Evolutionary conservation across 1,284 basidiomycete genomes (phyloP).

Genomic region (Ustilago hordei): DNA sequence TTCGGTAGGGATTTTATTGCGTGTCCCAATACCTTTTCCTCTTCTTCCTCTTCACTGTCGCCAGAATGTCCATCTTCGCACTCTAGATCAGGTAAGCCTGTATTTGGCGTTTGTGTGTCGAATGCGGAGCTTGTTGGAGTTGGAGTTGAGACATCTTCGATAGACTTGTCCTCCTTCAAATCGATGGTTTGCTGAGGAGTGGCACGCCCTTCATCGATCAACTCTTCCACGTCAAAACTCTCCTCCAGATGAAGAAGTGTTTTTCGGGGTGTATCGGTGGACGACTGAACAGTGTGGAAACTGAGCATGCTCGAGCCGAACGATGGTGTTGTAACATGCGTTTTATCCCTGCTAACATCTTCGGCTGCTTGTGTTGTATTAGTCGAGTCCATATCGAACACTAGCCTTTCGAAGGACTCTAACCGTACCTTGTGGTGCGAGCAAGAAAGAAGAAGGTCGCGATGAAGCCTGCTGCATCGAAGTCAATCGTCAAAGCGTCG

Average conservation of each 20-base stretch:
- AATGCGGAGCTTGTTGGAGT: background rate
- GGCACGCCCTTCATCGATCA: no score
- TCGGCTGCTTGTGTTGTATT: background rate
- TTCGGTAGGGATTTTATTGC: slow-evolving; percentile 25
- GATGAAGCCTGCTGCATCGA: no score
- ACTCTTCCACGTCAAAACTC: background rate
- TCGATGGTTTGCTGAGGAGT: no score
- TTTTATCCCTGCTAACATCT: background rate
- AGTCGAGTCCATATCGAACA: background rate
- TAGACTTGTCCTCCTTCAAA: no score
- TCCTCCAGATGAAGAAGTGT: background rate
- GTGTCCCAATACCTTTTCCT: background rate
- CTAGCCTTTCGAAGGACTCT: no score
- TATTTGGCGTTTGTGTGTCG: background rate
- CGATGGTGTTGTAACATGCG: slow-evolving; percentile 4
- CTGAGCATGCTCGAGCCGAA: slow-evolving; percentile 9
- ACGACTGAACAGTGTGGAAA: slow-evolving; percentile 9
- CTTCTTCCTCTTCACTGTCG: background rate
- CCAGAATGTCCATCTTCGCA: no score
- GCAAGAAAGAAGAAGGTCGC: no score
- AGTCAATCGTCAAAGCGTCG: no score
- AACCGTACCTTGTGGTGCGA: no score
- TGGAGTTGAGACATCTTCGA: background rate
- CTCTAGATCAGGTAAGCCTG: background rate
- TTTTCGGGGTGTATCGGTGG: background rate